phyloP scores from a whole-genome alignment of 192 early-diverging fungal species.

The Coemansia sp. region DNA sequence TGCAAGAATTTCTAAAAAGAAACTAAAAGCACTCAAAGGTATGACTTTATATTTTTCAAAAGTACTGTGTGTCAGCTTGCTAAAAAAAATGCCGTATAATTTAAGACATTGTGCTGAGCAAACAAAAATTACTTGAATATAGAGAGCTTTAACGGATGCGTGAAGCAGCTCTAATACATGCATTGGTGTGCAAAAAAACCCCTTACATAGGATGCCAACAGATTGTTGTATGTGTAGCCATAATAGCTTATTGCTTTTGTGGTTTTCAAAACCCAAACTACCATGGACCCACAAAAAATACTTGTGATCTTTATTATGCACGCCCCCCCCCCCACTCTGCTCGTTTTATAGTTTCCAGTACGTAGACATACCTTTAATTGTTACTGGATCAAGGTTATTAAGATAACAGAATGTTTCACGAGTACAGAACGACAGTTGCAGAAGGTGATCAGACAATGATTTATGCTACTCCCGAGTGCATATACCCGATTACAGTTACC shows the following conservation, averaged over 20 bases:
- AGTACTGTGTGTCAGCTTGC: background rate
- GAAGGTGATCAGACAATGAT: constrained; percentile 77
- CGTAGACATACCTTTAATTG: background rate
- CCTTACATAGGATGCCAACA: background rate
- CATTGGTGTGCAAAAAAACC: too few relatives aligned
- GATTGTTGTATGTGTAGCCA: background rate
- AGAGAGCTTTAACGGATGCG: background rate
- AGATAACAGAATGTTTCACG: constrained; percentile 33
- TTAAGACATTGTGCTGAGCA: background rate
- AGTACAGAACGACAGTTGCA: constrained; percentile 61
- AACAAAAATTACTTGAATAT: background rate
- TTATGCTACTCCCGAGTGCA: constrained; percentile 69
- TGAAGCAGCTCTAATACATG: background rate
- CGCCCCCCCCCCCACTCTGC: background rate
- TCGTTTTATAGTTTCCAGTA: background rate
- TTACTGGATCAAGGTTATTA: background rate
- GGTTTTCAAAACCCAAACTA: background rate
- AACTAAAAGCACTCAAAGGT: background rate
- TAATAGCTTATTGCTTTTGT: background rate
- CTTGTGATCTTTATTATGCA: background rate
- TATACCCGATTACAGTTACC: constrained; percentile 64
- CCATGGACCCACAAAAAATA: background rate
- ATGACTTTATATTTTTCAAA: background rate
- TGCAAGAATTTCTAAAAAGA: background rate
- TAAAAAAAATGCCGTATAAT: background rate